phyloP scores from a whole-genome alignment of 305 asterid species.

The Solanum hybrid region DNA sequence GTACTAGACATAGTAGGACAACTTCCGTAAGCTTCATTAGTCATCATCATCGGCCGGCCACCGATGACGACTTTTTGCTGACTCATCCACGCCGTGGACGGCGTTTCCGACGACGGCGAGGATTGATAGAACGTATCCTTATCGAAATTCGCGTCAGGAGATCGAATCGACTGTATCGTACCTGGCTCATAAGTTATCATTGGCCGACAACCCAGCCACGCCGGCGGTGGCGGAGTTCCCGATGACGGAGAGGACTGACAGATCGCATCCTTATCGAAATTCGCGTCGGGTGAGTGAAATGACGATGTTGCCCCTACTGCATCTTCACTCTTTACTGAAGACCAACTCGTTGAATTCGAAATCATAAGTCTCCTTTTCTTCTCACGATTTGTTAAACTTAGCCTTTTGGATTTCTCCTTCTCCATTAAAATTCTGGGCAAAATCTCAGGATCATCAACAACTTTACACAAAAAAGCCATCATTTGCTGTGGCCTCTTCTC shows the following conservation, averaged over 20 bases:
- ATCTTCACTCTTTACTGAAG: constrained; percentile 51
- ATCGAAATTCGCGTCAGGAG: constrained; percentile 23
- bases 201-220: background rate
- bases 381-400: constrained; percentile 11
- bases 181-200: background rate
- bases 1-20: constrained; percentile 11
- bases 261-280: constrained; percentile 12
- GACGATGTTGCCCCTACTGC: constrained; percentile 17
- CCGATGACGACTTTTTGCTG: background rate
- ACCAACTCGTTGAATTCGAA: constrained; percentile 10
- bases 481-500: constrained; percentile 74
- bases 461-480: constrained; percentile 71
- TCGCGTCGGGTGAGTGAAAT: constrained; percentile 25
- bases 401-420: constrained; percentile 25
- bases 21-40: constrained; percentile 1
- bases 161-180: constrained; percentile 20
- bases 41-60: constrained; percentile 3
- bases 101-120: constrained; percentile 29
- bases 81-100: constrained; percentile 13
- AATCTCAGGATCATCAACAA: constrained; percentile 65
- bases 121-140: constrained; percentile 17
- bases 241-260: constrained; percentile 35
- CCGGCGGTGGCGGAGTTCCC: constrained; percentile 15
- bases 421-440: constrained; percentile 49
- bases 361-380: constrained; percentile 43